A percentile compares a stretch with the other conserved stretches of the same genome.
Evolutionary conservation across 441 rosid genomes (phyloP).

Genomic region (Euphorbia schlechtendalii): DNA sequence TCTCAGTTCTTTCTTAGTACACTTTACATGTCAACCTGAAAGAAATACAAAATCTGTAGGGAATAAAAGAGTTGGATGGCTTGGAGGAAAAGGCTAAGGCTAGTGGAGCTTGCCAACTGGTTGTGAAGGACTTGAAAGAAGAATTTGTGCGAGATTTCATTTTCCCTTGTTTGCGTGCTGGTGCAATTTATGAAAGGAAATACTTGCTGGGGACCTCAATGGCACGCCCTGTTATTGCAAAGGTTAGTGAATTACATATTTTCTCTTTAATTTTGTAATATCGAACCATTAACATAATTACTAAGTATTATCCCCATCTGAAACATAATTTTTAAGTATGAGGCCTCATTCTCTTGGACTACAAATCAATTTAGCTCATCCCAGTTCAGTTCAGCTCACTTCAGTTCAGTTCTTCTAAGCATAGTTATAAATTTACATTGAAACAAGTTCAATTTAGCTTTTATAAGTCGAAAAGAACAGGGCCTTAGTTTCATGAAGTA

Average conservation of each 20-base stretch:
- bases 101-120: conserved; percentile 88
- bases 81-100: conserved; percentile 89
- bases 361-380: too few relatives aligned
- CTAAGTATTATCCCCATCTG: neutral
- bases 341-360: too few relatives aligned
- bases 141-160: conserved; percentile 86
- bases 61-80: conserved; percentile 73
- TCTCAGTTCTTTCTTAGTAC: neutral
- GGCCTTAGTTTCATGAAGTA: too few relatives aligned
- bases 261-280: too few relatives aligned
- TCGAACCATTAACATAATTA: neutral
- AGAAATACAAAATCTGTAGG: conserved; percentile 41
- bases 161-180: conserved; percentile 88
- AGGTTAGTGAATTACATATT: too few relatives aligned
- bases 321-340: too few relatives aligned
- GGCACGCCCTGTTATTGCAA: conserved; percentile 98
- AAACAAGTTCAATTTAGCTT: too few relatives aligned
- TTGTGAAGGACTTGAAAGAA: conserved; percentile 81
- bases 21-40: too few relatives aligned
- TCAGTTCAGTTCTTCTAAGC: too few relatives aligned
- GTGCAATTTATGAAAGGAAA: conserved; percentile 85
- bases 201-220: conserved; percentile 94
- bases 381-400: too few relatives aligned
- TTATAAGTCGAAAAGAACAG: too few relatives aligned
- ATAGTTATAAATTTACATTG: too few relatives aligned